Percentiles rank a stretch among this genome's conserved stretches.
phyloP scores from a whole-genome alignment of 2,329 filamentous ascomycete genomes.

The Daldinia sp. region DNA sequence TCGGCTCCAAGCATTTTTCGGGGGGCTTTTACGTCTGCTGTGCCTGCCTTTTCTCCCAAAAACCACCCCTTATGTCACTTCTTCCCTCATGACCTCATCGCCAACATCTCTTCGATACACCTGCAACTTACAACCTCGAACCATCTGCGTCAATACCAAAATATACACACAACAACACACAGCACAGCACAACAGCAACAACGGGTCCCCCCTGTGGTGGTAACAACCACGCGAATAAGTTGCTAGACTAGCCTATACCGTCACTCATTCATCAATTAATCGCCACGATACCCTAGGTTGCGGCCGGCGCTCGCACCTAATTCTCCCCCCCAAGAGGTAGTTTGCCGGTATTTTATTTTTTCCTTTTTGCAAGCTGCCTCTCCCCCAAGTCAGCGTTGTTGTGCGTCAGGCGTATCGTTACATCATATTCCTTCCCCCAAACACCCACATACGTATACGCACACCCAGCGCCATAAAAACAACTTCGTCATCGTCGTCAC shows the following conservation, averaged over 20 bases:
- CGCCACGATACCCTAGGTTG: constrained; percentile 38
- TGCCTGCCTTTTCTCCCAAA: constrained; percentile 53
- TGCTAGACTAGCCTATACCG: constrained; percentile 36
- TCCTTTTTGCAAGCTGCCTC: constrained; percentile 50
- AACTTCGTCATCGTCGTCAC: constrained; percentile 54
- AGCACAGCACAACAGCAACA: constrained; percentile 19
- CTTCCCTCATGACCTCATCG: constrained; percentile 57
- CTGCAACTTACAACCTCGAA: constrained; percentile 47
- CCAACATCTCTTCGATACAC: constrained; percentile 42
- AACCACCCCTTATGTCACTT: constrained; percentile 57
- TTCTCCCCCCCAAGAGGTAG: constrained; percentile 47
- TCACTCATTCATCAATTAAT: constrained; percentile 41
- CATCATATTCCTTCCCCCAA: constrained; percentile 52
- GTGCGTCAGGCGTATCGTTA: constrained; percentile 51
- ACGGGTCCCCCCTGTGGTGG: constrained; percentile 14
- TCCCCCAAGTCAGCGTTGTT: constrained; percentile 45
- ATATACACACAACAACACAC: constrained; percentile 14
- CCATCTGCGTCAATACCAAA: constrained; percentile 36
- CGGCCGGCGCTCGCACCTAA: constrained; percentile 37
- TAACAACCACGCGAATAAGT: constrained; percentile 16
- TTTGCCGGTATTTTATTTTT: constrained; percentile 47
- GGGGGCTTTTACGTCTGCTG: constrained; percentile 54
- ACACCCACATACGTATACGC: constrained; percentile 33
- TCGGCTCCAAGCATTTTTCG: constrained; percentile 50
- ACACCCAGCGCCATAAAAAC: constrained; percentile 45